Evolutionary conservation across 2,329 filamentous ascomycete species (phyloP), one percentile per base, ranked within the genome.

Genomic region (Trichophyton benhamiae): DNA sequence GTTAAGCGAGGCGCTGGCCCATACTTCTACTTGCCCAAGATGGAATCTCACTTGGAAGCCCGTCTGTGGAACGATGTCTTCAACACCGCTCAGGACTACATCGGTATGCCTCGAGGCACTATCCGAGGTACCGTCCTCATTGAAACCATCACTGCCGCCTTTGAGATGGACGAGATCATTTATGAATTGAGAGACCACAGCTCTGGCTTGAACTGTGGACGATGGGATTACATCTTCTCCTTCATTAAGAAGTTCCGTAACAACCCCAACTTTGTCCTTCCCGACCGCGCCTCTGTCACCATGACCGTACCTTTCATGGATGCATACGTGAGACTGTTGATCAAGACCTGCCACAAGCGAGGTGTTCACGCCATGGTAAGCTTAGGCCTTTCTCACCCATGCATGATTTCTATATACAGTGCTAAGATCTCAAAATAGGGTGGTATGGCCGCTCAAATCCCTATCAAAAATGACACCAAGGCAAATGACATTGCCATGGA

Each of bases 81-180:
- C 85, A 96, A 96, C 80, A 81, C 96, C 33, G 87, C 86, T 11
- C 94, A 99, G 78, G 94, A 99, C 79, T 91, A 88, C 78, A 84
- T 96, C 72, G 88, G 89, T 68, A 87, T 99, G 78, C 83, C 83
- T 61, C 84, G 94, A 63, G 94, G 94, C 61, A 97, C 91, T 60
- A 95, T 97, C 76, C 88, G 94, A 68, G 94, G 84, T 65, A 99
- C 94, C 2, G 92, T 97, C 44, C 80, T 99, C 69, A 97, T 99
- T 71, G 94, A 99, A 83, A 97, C 94, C 61, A 97, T 99, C 75
- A 83, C 92, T 49, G 94, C 94, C 48, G 94, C 92, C 15, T 99
- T 99, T 71, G 94, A 99, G 82, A 99, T 99, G 94, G 94, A 99
- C 70, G 94, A 99, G 85, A 97, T 99, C 77, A 97, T 99, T 78